Conservation (phyloP, 179 eudicot genomes). For the Silene vulgaris region DNA sequence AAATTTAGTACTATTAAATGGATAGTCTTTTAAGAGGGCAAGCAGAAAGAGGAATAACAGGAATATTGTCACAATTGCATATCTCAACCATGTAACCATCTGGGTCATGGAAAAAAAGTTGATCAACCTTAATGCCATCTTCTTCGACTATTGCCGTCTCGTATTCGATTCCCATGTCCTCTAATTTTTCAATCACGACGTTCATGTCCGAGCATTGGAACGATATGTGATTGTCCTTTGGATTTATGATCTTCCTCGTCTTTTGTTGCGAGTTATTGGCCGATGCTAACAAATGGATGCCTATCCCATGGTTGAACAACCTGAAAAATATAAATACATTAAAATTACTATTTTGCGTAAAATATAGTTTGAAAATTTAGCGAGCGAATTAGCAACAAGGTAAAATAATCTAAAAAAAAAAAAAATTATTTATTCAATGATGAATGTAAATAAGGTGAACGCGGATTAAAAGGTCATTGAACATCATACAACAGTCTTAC, state of each 20-base stretch:
- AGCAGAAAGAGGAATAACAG: slow-evolving; percentile 14
- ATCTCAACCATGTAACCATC: slow-evolving; percentile 31
- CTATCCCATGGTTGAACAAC: slow-evolving; percentile 63
- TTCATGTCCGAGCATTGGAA: slow-evolving; percentile 54
- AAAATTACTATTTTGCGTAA: too few relatives aligned
- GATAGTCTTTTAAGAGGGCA: background rate
- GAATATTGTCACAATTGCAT: slow-evolving; percentile 27
- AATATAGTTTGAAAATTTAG: too few relatives aligned
- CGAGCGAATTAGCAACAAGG: too few relatives aligned
- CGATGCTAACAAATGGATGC: slow-evolving; percentile 48
- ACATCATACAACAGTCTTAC: background rate
- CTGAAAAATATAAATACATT: slow-evolving; percentile 19
- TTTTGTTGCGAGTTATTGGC: slow-evolving; percentile 17
- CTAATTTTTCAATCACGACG: slow-evolving; percentile 32
- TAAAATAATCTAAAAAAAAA: too few relatives aligned
- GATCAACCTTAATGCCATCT: slow-evolving; percentile 24
- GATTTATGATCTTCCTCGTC: slow-evolving; percentile 34
- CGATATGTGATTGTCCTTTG: slow-evolving; percentile 58
- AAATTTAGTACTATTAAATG: too few relatives aligned
- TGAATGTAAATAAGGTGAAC: too few relatives aligned
- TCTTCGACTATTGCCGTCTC: slow-evolving; percentile 33
- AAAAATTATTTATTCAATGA: too few relatives aligned
- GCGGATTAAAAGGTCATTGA: too few relatives aligned
- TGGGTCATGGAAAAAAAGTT: slow-evolving; percentile 27
- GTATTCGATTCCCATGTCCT: slow-evolving; percentile 37